Base-by-base conservation (phyloP, 192 early-diverging fungal species). In the Podila epicladia region DNA sequence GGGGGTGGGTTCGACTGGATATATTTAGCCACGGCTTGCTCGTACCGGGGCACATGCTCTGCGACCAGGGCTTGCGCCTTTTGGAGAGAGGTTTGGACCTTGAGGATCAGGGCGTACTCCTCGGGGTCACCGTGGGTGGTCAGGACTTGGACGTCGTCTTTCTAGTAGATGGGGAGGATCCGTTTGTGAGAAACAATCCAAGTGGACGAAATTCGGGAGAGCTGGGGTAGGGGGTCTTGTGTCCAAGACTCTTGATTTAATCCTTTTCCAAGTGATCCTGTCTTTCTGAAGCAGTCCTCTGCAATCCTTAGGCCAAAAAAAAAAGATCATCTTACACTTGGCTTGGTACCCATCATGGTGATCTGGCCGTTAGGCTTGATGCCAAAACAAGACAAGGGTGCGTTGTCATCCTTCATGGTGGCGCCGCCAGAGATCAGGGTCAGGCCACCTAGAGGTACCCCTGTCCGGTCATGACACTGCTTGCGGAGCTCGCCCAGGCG, bases 391-490 rank as follows among this genome's bases (percentile, higher is more conserved):
- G 85, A 84, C 64, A 94, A 67, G 20, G 85, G 87, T 0, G 91
- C 89, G 64, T 83, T 84, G 64, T 93, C 91, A 63, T 95, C 93
- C 82, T 93, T 95, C 85, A 95, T 91, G 13, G 89, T 89, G 5
- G 91, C 93, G 3, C 77, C 77, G 22, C 66, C 65, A 65, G 68
- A 80, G 38, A 80, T 80, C 77, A 80, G 33, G 19, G 77, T 80
- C 41, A 80, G 41, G 11, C 77, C 77, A 9, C 71, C 70, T 0
- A 73, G 29, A 9, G 77, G 77, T 2, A 80, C 77, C 12, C 59
- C 35, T 24, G 77, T 57, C 77, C 77, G 72, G 8, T 80, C 71
- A 15, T 80, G 77, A n/a, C 77, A 80, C 26, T 26, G 1, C 38
- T 73, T 59, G 20, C 77, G 70, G 9, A 80, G 77, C 33, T 73